Evolutionary conservation across 345 rosid genomes (phyloP).

Genomic region (Ailanthus altissimus): DNA sequence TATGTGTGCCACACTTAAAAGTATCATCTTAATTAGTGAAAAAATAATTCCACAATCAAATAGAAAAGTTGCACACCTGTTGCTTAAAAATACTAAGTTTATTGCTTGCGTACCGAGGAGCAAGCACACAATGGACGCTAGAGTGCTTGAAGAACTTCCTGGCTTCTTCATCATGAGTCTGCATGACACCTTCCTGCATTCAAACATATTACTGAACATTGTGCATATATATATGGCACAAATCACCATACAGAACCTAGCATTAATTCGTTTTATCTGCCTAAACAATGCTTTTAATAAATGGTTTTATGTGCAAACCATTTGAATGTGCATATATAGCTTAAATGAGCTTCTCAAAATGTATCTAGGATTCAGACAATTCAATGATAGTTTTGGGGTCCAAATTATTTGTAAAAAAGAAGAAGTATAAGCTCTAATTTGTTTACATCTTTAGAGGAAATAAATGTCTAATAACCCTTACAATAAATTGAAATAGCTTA

Average conservation of each 20-base stretch:
- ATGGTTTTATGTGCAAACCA: too few species aligned
- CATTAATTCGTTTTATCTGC: neutral
- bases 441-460: neutral
- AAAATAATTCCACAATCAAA: conserved; percentile 9
- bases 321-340: too few species aligned
- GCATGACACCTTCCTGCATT: conserved; percentile 70
- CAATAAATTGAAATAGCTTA: neutral
- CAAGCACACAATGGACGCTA: conserved; percentile 59
- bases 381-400: neutral
- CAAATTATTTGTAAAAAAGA: neutral
- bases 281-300: too few species aligned
- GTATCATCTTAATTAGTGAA: neutral
- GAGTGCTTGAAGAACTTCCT: conserved; percentile 60
- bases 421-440: too few species aligned
- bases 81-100: conserved; percentile 74
- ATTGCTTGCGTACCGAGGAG: conserved; percentile 73
- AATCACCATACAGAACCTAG: neutral
- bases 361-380: too few species aligned
- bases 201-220: conserved; percentile 18
- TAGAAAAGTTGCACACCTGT: conserved; percentile 45
- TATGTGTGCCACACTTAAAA: neutral
- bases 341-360: too few species aligned
- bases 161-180: conserved; percentile 80
- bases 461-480: neutral
- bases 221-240: conserved; percentile 12